Percentiles rank a stretch among this genome's conserved stretches.
Evolutionary conservation across 495 filamentous ascomycete species (phyloP).

Genomic region (Daldinia loculata): DNA sequence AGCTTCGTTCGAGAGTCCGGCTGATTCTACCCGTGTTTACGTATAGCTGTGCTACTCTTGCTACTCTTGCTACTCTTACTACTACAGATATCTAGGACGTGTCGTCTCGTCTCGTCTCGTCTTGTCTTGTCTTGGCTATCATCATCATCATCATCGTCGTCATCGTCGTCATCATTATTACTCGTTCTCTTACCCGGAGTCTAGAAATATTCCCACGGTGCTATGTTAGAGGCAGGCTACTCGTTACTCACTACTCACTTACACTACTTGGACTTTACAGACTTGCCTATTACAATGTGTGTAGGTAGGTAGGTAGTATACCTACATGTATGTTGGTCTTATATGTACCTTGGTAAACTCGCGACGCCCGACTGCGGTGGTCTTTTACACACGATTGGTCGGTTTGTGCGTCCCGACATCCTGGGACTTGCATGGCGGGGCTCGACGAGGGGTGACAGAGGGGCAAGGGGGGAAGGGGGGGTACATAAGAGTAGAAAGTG

Average conservation of each 20-base stretch:
- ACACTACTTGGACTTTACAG: constrained; percentile 8
- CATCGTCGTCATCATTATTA: no score
- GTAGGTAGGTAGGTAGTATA: neutral
- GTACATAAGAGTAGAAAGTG: no score
- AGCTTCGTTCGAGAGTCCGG: neutral
- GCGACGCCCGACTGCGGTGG: constrained; percentile 33
- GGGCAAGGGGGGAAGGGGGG: no score
- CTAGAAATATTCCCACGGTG: neutral
- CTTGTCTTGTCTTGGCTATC: neutral
- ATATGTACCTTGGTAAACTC: constrained; percentile 17
- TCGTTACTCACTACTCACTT: neutral
- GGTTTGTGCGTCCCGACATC: constrained; percentile 39
- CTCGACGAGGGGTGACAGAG: constrained; percentile 10
- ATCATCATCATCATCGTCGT: neutral
- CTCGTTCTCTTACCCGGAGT: neutral
- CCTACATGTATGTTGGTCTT: neutral
- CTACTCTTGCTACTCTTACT: neutral
- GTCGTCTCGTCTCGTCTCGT: no score
- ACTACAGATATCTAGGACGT: neutral
- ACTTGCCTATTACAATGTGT: neutral
- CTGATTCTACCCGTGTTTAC: neutral
- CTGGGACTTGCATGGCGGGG: constrained; percentile 44
- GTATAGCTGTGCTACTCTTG: neutral
- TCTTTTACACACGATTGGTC: constrained; percentile 21
- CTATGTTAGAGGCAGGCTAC: neutral